Conservation (phyloP, 2,329 filamentous ascomycete genomes). For the Penicillium sp. region DNA sequence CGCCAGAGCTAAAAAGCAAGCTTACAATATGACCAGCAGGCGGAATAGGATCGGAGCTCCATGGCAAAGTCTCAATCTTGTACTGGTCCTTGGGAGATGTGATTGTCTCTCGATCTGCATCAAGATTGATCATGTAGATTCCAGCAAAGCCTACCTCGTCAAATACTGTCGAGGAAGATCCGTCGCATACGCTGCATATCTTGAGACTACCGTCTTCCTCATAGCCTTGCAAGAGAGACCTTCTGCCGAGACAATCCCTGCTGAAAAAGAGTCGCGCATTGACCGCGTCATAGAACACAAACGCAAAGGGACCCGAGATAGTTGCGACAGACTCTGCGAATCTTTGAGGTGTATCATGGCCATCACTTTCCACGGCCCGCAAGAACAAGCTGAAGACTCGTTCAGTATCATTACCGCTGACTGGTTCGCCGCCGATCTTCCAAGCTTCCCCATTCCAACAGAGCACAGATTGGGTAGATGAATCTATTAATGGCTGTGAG, state of each 20-base stretch:
- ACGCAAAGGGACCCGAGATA: slow-evolving; percentile 82
- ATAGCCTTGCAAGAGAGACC: slow-evolving; percentile 67
- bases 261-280: slow-evolving; percentile 71
- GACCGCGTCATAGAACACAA: slow-evolving; percentile 72
- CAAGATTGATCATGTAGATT: slow-evolving; percentile 67
- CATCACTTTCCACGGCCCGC: slow-evolving; percentile 33
- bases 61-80: slow-evolving; percentile 28
- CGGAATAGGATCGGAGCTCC: slow-evolving; percentile 22
- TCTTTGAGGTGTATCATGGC: slow-evolving; percentile 24
- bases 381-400: slow-evolving; percentile 62
- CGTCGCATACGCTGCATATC: slow-evolving; percentile 70
- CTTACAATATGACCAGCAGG: slow-evolving; percentile 26
- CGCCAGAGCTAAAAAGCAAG: not conserved
- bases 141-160: slow-evolving; percentile 81
- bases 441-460: slow-evolving; percentile 99
- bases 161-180: slow-evolving; percentile 55
- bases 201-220: slow-evolving; percentile 53
- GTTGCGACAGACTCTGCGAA: slow-evolving; percentile 52
- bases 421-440: slow-evolving; percentile 59
- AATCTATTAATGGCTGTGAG: slow-evolving; percentile 68
- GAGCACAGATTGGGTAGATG: slow-evolving; percentile 60
- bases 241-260: slow-evolving; percentile 80
- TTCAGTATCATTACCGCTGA: slow-evolving; percentile 76
- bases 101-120: slow-evolving; percentile 12
- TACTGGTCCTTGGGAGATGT: slow-evolving; percentile 11